Conservation (phyloP, 768 basidiomycete genomes). For the Scleroderma bovista region DNA sequence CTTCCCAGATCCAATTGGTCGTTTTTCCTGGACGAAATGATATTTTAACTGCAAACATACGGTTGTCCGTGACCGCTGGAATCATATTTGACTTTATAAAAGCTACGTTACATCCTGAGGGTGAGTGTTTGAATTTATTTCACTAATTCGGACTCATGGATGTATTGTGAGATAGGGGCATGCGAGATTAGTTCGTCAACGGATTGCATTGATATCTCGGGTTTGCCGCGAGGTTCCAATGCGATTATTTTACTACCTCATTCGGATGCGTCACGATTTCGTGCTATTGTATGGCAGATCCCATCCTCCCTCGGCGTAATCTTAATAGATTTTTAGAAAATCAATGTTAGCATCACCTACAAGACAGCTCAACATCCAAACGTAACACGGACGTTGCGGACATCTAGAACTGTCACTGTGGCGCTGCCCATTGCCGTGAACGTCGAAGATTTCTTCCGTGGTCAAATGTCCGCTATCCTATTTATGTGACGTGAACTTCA, state of each 20-base stretch:
- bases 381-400: slow-evolving; percentile 47
- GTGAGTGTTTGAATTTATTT: slow-evolving; percentile 16
- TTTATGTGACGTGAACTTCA: background rate
- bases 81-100: slow-evolving; percentile 41
- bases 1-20: slow-evolving; percentile 47
- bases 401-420: slow-evolving; percentile 53
- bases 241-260: slow-evolving; percentile 58
- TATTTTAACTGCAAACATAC: slow-evolving; percentile 48
- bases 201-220: slow-evolving; percentile 40
- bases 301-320: slow-evolving; percentile 2
- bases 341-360: slow-evolving; percentile 66
- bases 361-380: slow-evolving; percentile 48
- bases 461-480: slow-evolving; percentile 51
- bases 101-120: slow-evolving; percentile 33
- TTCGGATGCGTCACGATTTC: slow-evolving; percentile 55
- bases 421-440: slow-evolving; percentile 86
- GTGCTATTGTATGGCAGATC: slow-evolving; percentile 48
- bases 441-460: slow-evolving; percentile 95
- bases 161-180: slow-evolving; percentile 12
- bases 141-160: slow-evolving; percentile 9
- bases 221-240: slow-evolving; percentile 42
- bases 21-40: slow-evolving; percentile 69
- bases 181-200: slow-evolving; percentile 34
- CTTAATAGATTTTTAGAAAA: slow-evolving; percentile 47
- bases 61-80: slow-evolving; percentile 50